These are phyloP conservation scores for Asterophora parasitica DNA, from an alignment of 768 basidiomycete genomes.

Conservation along the genomic window DNA sequence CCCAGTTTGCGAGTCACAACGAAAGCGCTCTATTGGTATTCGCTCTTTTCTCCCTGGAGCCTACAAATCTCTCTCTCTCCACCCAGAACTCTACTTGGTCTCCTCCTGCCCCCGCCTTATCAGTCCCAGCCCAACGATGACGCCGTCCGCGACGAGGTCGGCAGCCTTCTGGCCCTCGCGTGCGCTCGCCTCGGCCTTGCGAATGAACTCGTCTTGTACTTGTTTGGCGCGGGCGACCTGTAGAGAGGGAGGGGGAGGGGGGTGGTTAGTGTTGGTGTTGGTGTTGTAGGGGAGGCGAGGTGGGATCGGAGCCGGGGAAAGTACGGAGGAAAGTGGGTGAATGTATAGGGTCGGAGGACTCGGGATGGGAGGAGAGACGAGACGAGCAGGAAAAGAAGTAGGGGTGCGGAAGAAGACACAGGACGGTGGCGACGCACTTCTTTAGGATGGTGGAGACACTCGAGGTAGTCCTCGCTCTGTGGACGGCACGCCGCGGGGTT, in stretches of 20 bases:
- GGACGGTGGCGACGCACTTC: conserved; percentile 48
- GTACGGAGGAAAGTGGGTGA: no score
- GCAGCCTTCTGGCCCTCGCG: conserved; percentile 69
- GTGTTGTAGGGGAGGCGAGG: no score
- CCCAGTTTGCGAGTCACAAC: no score
- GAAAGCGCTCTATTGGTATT: no score
- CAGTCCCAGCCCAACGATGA: conserved; percentile 70
- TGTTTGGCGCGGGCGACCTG: conserved; percentile 54
- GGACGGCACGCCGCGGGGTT: conserved; percentile 65
- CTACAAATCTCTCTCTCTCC: no score
- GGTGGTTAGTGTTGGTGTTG: not conserved
- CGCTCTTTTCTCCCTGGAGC: no score
- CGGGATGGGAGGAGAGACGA: no score
- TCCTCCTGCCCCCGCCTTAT: conserved; percentile 44
- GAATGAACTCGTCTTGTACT: conserved; percentile 67
- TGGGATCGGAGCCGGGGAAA: no score
- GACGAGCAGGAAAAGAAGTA: not conserved
- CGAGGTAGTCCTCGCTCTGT: conserved; percentile 81
- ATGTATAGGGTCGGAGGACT: no score
- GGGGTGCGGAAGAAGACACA: conserved; percentile 18
- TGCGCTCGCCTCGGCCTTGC: conserved; percentile 58
- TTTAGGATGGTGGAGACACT: conserved; percentile 85
- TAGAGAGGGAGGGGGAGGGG: no score
- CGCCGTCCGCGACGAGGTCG: conserved; percentile 68
- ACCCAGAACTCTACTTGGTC: conserved; percentile 6